These are phyloP conservation scores for Leptodermis oblonga DNA, from an alignment of 257 asterid genomes.

Conservation along the genomic window DNA sequence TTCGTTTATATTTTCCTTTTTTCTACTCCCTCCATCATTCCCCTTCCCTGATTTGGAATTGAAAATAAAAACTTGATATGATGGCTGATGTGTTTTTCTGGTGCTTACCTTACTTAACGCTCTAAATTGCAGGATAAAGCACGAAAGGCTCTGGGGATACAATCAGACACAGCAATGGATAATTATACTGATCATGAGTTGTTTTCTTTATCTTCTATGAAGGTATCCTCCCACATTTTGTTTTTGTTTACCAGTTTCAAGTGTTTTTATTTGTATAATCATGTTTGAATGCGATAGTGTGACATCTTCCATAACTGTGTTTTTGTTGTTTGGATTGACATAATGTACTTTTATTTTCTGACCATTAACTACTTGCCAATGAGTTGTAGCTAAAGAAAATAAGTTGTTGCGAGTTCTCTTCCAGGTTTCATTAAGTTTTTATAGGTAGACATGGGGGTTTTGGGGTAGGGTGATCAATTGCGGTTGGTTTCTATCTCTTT, in stretches of 20 bases:
- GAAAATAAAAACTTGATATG: not conserved
- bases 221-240: constrained; percentile 38
- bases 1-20: not conserved
- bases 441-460: not conserved
- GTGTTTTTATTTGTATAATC: not conserved
- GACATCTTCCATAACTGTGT: too few relatives aligned
- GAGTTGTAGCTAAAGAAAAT: too few relatives aligned
- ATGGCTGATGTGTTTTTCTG: constrained; percentile 3
- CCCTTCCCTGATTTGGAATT: not conserved
- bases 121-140: constrained; percentile 66
- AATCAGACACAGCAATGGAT: constrained; percentile 64
- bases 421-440: not conserved
- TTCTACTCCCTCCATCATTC: not conserved
- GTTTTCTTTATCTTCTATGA: constrained; percentile 69
- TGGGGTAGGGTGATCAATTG: not conserved
- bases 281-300: not conserved
- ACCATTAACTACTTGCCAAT: not conserved
- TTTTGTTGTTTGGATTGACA: not conserved
- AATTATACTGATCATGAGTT: constrained; percentile 71
- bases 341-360: too few relatives aligned
- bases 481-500: not conserved
- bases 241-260: not conserved
- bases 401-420: not conserved
- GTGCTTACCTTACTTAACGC: constrained; percentile 9
- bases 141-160: constrained; percentile 78